A percentile compares a stretch with the other conserved stretches of the same genome.
Conservation (phyloP, 179 eudicot genomes). For the Heliamphora ciliata region DNA sequence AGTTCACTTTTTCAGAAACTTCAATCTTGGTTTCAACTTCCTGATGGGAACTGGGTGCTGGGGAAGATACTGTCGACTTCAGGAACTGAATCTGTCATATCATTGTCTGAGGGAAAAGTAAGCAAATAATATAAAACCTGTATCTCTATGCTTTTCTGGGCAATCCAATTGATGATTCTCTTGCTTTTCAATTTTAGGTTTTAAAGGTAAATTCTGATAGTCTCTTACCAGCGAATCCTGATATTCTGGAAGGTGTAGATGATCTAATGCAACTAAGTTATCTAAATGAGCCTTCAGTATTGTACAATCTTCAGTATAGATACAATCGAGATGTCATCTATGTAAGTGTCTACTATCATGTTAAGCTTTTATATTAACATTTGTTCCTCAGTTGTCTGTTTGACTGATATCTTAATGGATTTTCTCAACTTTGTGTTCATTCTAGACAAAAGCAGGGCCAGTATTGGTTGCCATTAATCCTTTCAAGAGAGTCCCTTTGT, state of each 20-base stretch:
- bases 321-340: conserved; percentile 72
- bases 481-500: conserved; percentile 72
- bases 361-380: neutral
- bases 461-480: conserved; percentile 93
- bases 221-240: conserved; percentile 87
- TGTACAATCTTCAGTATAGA: conserved; percentile 88
- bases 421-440: conserved; percentile 13
- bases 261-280: conserved; percentile 98
- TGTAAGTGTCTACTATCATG: conserved; percentile 39
- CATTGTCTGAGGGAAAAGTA: conserved; percentile 84
- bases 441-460: conserved; percentile 96
- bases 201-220: conserved; percentile 62
- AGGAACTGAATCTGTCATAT: conserved; percentile 56
- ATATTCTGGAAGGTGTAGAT: conserved; percentile 95
- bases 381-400: conserved; percentile 9
- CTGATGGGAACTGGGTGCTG: conserved; percentile 91
- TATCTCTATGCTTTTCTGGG: conserved; percentile 1
- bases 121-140: conserved; percentile 13
- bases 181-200: conserved; percentile 43
- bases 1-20: conserved; percentile 60
- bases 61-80: conserved; percentile 61
- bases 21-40: conserved; percentile 78
- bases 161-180: neutral
- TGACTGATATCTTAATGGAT: conserved; percentile 12
- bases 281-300: conserved; percentile 88